Base-by-base conservation (phyloP, 2,329 filamentous ascomycete genomes). In the Grosmannia huntii region DNA sequence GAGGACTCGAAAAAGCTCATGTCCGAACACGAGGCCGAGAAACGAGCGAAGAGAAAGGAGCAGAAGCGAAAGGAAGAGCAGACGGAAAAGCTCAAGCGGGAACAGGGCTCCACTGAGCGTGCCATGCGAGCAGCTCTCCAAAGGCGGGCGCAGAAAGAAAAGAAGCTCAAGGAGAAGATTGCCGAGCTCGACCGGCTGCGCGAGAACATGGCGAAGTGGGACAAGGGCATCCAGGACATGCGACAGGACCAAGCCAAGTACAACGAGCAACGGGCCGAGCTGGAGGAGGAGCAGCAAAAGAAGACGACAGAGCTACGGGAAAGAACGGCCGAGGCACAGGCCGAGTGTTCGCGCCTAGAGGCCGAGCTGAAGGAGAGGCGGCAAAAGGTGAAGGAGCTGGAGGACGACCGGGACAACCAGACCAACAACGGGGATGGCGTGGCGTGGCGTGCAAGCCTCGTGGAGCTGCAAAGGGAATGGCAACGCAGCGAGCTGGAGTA, bases 1-100 rank as follows among this genome's bases (percentile, higher is more conserved):
- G 82, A 83, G 44, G 88, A 92, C 56, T 83, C 83, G 60, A 82
- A 81, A 63, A 75, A 78, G n/a, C 72, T 81, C 56, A 73, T 89
- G 63, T 80, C 83, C 46, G 83, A 88, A 51, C 69, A 96, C 36
- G 82, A 85, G 57, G 84, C 84, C 60, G 89, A 95, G 65, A 86
- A 89, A 60, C 89, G 95, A 63, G 81, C 86, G 55, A 84, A 96
- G 68, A 85, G 81, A 65, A 85, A 86, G 61, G 79, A 85, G 23
- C 77, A 94, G 57, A 94, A 89, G 68, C 89, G 95, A 67, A 96
- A 95, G 69, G 92, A 97, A 63, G 90, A 95, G 66, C 87, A 85
- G 55, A 96, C 90, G 54, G 85, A 89, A 51, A 90, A 90, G 67
- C 73, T 96, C 57, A 89, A 87, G 66, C 86, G 86, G 62, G 86